A percentile compares a stretch with the other conserved stretches of the same genome.
These are phyloP conservation scores for Incumbomyces lentus DNA, from an alignment of 2,329 filamentous ascomycete species.

Conservation along the genomic window DNA sequence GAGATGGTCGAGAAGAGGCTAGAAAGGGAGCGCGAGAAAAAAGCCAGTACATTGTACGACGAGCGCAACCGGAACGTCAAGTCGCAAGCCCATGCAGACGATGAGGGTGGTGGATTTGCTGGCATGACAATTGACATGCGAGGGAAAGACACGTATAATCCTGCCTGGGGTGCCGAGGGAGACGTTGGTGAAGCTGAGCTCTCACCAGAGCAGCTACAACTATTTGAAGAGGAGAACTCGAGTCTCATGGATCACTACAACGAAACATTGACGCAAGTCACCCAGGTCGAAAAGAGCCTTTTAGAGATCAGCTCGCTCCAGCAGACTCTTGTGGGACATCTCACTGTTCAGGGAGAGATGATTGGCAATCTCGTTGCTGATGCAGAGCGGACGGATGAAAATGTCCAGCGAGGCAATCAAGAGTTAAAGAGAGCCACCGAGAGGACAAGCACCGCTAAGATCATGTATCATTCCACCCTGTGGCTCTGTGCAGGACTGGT, in stretches of 20 bases:
- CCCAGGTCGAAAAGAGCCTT: conserved; percentile 82
- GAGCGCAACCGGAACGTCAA: conserved; percentile 42
- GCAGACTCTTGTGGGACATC: conserved; percentile 73
- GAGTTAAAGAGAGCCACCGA: conserved; percentile 76
- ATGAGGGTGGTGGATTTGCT: conserved; percentile 23
- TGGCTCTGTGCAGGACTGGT: conserved; percentile 65
- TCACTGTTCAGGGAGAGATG: conserved; percentile 74
- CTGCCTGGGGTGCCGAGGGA: conserved; percentile 21
- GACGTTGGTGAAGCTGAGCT: conserved; percentile 36
- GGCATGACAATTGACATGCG: conserved; percentile 16
- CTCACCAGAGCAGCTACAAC: conserved; percentile 74
- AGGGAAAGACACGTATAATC: conserved; percentile 19
- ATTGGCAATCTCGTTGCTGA: conserved; percentile 84
- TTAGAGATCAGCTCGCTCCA: conserved; percentile 89
- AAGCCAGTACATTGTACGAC: conserved; percentile 64
- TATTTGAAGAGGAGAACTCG: conserved; percentile 89
- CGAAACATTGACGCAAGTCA: conserved; percentile 86
- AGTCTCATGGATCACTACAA: conserved; percentile 90
- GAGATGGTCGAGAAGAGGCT: conserved; percentile 88
- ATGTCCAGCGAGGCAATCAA: conserved; percentile 80
- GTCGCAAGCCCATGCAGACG: conserved; percentile 11
- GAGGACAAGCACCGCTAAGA: conserved; percentile 60
- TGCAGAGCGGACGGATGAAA: conserved; percentile 69
- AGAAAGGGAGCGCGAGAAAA: conserved; percentile 77
- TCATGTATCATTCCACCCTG: conserved; percentile 71